These are phyloP conservation scores for Dillenia turbinata DNA, from an alignment of 164 flowering plant genomes.

Conservation along the genomic window DNA sequence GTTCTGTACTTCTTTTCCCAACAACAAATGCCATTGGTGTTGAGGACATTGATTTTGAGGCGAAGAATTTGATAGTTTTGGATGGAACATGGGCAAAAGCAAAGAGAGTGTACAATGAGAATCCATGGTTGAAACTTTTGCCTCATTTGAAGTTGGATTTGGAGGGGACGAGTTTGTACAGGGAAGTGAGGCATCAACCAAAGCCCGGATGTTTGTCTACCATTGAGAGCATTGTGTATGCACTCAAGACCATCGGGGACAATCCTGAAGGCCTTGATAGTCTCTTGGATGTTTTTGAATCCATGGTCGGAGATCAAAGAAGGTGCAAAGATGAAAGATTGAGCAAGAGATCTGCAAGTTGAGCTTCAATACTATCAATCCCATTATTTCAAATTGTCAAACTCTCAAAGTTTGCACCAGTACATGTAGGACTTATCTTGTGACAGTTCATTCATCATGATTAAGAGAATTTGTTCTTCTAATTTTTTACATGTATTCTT, in stretches of 20 bases:
- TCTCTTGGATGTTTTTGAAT: conserved; percentile 69
- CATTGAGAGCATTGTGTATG: conserved; percentile 80
- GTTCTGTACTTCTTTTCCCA: conserved; percentile 71
- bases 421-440: too few species aligned
- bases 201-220: conserved; percentile 76
- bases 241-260: conserved; percentile 63
- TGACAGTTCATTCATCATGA: too few species aligned
- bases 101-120: conserved; percentile 70
- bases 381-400: too few species aligned
- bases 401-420: too few species aligned
- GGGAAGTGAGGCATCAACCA: conserved; percentile 77
- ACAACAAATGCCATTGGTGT: conserved; percentile 38
- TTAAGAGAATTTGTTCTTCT: too few species aligned
- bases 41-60: conserved; percentile 43
- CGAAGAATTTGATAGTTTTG: conserved; percentile 74
- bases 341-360: conserved; percentile 20
- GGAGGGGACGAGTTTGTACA: conserved; percentile 57
- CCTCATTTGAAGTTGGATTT: conserved; percentile 74
- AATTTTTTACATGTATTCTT: too few species aligned
- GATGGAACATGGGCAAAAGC: conserved; percentile 98
- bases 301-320: conserved; percentile 83
- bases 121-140: conserved; percentile 82
- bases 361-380: conserved; percentile 1
- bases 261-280: conserved; percentile 47
- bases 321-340: conserved; percentile 64